A percentile compares a stretch with the other conserved stretches of the same genome.
These are phyloP conservation scores for Aspergillus carbonarius DNA, from an alignment of 2,329 filamentous ascomycete genomes.

Conservation along the genomic window DNA sequence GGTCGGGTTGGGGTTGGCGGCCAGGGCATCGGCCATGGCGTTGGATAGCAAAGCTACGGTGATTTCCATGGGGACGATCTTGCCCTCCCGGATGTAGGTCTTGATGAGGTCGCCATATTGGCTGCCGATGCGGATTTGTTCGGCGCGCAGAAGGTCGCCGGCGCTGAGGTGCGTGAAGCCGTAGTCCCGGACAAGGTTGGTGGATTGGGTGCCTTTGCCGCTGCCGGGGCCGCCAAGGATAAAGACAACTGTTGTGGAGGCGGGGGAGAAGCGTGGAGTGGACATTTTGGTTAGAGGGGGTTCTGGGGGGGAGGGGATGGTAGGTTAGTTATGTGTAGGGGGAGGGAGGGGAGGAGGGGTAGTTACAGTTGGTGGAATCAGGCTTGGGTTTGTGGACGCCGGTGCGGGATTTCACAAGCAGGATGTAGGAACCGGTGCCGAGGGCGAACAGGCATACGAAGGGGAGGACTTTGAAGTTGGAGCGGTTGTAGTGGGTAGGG, in stretches of 20 bases:
- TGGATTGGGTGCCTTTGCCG: conserved; percentile 95
- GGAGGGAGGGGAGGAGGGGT: neutral
- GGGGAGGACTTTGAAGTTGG: conserved; percentile 44
- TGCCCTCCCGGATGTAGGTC: conserved; percentile 88
- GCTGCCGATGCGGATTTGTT: conserved; percentile 82
- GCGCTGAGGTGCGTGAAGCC: conserved; percentile 91
- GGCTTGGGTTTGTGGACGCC: conserved; percentile 48
- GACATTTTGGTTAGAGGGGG: conserved; percentile 25
- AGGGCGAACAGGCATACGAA: conserved; percentile 47
- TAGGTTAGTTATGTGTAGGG: neutral
- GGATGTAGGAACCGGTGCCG: conserved; percentile 51
- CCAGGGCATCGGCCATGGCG: conserved; percentile 65
- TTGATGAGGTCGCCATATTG: conserved; percentile 93
- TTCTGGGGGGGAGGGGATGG: neutral
- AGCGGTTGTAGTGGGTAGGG: conserved; percentile 30
- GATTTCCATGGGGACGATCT: conserved; percentile 98
- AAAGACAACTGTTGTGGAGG: conserved; percentile 90
- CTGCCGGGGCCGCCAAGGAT: conserved; percentile 94
- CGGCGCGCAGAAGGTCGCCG: conserved; percentile 87
- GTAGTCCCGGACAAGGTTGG: conserved; percentile 80
- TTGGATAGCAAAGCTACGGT: conserved; percentile 92
- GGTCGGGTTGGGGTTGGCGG: neutral
- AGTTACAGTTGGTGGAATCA: conserved; percentile 49
- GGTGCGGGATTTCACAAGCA: conserved; percentile 52
- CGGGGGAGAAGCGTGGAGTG: conserved; percentile 70